phyloP scores from a whole-genome alignment of 371 early-diverging fungal genomes.

The Mucor irregularis region DNA sequence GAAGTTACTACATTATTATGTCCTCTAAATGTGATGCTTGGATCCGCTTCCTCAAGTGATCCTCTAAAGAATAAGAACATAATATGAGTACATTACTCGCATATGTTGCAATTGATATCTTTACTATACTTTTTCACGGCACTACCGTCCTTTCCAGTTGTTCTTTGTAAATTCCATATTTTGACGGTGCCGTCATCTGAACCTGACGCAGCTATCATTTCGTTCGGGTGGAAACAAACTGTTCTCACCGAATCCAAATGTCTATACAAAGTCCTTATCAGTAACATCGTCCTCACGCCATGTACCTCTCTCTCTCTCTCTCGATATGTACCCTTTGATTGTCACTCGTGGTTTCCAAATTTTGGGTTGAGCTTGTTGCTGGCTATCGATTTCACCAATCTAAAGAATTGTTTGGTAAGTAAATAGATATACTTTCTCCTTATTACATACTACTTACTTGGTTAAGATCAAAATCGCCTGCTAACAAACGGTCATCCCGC shows the following conservation, averaged over 20 bases:
- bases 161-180: conserved; percentile 66
- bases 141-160: conserved; percentile 38
- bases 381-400: conserved; percentile 28
- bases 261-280: conserved; percentile 44
- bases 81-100: neutral
- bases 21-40: conserved; percentile 78
- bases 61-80: conserved; percentile 8
- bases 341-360: conserved; percentile 65
- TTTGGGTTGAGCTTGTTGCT: conserved; percentile 31
- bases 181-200: conserved; percentile 88
- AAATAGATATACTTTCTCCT: neutral
- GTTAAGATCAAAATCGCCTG: conserved; percentile 34
- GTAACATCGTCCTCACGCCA: neutral
- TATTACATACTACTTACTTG: conserved; percentile 25
- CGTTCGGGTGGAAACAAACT: conserved; percentile 67
- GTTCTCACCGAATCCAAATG: conserved; percentile 82
- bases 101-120: neutral
- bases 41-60: conserved; percentile 64
- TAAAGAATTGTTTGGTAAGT: no score
- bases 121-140: conserved; percentile 36
- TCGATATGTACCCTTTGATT: conserved; percentile 53
- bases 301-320: neutral
- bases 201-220: conserved; percentile 67
- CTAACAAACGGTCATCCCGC: conserved; percentile 35
- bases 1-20: conserved; percentile 73